A percentile compares a stretch with the other conserved stretches of the same genome.
Conservation (phyloP, 169 alveolate species). For the Cryptosporidium parvum region DNA sequence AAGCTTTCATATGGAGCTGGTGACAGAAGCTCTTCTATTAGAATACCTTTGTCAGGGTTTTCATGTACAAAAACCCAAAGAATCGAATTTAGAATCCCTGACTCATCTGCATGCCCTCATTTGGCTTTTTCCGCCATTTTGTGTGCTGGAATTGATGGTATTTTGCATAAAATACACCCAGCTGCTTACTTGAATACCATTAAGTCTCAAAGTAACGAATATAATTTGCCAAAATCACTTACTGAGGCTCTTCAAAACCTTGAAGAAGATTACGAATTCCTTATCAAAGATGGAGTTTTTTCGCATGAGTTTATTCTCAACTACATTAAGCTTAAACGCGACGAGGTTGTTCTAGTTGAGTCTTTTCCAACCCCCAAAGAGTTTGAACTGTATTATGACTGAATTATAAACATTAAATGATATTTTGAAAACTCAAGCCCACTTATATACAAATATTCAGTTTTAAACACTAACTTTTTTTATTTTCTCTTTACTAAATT, state of each 20-base stretch:
- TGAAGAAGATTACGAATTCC: constrained; percentile 62
- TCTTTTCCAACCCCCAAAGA: constrained; percentile 73
- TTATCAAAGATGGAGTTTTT: constrained; percentile 73
- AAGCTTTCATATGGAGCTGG: constrained; percentile 83
- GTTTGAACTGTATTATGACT: constrained; percentile 71
- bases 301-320: constrained; percentile 47
- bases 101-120: constrained; percentile 84
- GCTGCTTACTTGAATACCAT: constrained; percentile 21
- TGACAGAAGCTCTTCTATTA: constrained; percentile 86
- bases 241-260: constrained; percentile 42
- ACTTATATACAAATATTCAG: not conserved
- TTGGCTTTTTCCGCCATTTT: constrained; percentile 84
- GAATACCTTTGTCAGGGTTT: constrained; percentile 80
- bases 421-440: not conserved
- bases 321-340: constrained; percentile 56
- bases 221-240: constrained; percentile 42
- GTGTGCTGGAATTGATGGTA: constrained; percentile 88
- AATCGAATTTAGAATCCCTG: constrained; percentile 86
- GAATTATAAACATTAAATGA: not conserved
- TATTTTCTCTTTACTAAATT: too few relatives aligned
- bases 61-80: constrained; percentile 79
- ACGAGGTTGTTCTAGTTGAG: constrained; percentile 34
- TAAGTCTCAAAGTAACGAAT: not conserved
- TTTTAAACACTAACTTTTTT: not conserved
- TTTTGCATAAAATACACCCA: constrained; percentile 78